Base-by-base conservation (phyloP, 306 rosid species). In the Chamaecrista fasciculata region DNA sequence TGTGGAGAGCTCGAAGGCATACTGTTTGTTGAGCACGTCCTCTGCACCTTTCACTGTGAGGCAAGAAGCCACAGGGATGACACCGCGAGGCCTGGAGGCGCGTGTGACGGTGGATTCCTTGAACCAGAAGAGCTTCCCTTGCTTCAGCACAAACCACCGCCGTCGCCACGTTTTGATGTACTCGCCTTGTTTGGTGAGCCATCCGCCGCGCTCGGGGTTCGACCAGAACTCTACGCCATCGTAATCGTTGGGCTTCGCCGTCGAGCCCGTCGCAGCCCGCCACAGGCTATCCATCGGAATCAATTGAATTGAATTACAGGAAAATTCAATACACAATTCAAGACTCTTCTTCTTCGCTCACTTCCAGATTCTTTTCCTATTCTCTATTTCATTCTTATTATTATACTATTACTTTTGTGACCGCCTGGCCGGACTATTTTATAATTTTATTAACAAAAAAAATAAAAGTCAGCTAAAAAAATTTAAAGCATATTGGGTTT, bases 1-100 rank as follows among this genome's bases (percentile, higher is more conserved):
- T 48, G 78, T 78, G 11, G 82, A 66, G 37, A 78, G 82, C 70
- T 78, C 82, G 51, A 78, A 78, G 10, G 82, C 82, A 66, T 58
- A 78, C 78, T 72, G 82, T 29, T 72, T 72, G 74, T 59, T 66
- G 25, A 78, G 66, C 37, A 66, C 74, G 78, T 78, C 82, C 7
- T 72, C 82, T 4, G 78, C 82, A 18, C 82, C 78, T 46, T 72
- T 72, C 11, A 78, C 74, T 2, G 82, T 78, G 24, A 78, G 73
- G 42, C 82, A 78, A 0, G 57, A 24, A 1, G 74, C 78, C 44
- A 78, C 82, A 0, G 78, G 78, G 59, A 78, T 72, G 28, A 72
- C 78, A 26, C 82, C 82, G 23, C 82, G 77, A 19, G 82, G 39
- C 6, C 20, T 8, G 8, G 78, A 78, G 29, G 59, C 20, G 14